Percentiles rank a stretch among this genome's conserved stretches.
phyloP scores from a whole-genome alignment of 306 rosid genomes.

The Prunus davidiana region DNA sequence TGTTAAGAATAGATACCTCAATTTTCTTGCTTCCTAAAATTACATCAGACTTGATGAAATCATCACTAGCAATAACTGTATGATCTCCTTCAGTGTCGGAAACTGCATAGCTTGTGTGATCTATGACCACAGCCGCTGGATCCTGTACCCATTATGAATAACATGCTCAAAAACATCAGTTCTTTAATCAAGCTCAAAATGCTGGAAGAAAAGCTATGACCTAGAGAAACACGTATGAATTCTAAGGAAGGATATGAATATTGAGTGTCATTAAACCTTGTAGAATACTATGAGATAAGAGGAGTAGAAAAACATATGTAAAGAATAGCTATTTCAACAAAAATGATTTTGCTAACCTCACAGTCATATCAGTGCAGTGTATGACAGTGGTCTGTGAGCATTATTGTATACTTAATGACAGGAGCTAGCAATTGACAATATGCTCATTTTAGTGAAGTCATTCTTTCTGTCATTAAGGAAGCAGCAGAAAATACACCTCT shows the following conservation, averaged over 20 bases:
- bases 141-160: constrained; percentile 43
- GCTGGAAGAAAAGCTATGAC: not conserved
- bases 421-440: not conserved
- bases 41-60: constrained; percentile 68
- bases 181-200: not conserved
- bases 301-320: not conserved
- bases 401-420: not conserved
- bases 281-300: not conserved
- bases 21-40: constrained; percentile 73
- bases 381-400: not conserved
- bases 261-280: not conserved
- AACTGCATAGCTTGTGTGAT: constrained; percentile 81
- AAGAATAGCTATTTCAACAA: not conserved
- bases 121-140: constrained; percentile 66
- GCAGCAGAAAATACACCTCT: not conserved
- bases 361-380: too few species aligned
- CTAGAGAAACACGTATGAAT: not conserved
- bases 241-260: not conserved
- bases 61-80: constrained; percentile 81
- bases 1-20: constrained; percentile 45
- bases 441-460: not conserved
- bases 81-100: constrained; percentile 83
- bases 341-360: not conserved
- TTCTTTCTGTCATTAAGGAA: too few species aligned
- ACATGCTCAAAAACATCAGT: not conserved